Percentiles rank a stretch among this genome's conserved stretches.
These are phyloP conservation scores for Aspergillus versicolor DNA, from an alignment of 2,329 filamentous ascomycete genomes.

Conservation along the genomic window DNA sequence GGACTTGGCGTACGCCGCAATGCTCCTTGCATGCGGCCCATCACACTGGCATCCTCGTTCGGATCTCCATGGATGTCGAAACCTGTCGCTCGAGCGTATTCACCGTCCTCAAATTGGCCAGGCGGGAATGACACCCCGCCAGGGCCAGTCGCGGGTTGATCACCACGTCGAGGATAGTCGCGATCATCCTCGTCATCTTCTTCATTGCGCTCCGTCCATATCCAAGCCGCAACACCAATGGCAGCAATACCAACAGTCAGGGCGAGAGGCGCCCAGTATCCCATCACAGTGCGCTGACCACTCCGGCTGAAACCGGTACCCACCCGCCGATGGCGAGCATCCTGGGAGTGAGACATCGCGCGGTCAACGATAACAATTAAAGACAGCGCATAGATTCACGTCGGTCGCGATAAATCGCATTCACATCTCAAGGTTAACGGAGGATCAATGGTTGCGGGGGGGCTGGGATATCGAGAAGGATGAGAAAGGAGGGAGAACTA, in stretches of 20 bases:
- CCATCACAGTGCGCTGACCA: constrained; percentile 42
- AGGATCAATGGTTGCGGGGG: constrained; percentile 15
- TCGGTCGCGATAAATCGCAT: constrained; percentile 24
- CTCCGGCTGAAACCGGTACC: constrained; percentile 43
- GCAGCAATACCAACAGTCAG: constrained; percentile 86
- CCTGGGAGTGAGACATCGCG: constrained; percentile 41
- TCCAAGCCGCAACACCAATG: constrained; percentile 82
- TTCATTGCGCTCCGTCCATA: constrained; percentile 84
- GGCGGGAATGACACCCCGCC: constrained; percentile 26
- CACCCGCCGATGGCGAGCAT: constrained; percentile 38
- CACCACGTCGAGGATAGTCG: constrained; percentile 49
- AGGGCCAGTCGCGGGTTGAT: constrained; percentile 25
- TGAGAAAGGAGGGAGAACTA: constrained; percentile 21
- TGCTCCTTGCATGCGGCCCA: constrained; percentile 76
- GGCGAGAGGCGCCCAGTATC: constrained; percentile 86
- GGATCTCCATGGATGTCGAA: constrained; percentile 31
- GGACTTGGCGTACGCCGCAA: constrained; percentile 80
- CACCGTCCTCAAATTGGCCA: constrained; percentile 27
- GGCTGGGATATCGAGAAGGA: constrained; percentile 10
- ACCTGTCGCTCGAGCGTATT: constrained; percentile 35
- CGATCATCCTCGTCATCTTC: constrained; percentile 69
- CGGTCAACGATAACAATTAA: constrained; percentile 25
- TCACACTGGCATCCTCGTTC: constrained; percentile 59
- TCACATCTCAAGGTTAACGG: constrained; percentile 34
- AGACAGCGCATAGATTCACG: constrained; percentile 28